Conservation (phyloP, 108 stramenopile genomes). For the Skeletonema costatum region DNA sequence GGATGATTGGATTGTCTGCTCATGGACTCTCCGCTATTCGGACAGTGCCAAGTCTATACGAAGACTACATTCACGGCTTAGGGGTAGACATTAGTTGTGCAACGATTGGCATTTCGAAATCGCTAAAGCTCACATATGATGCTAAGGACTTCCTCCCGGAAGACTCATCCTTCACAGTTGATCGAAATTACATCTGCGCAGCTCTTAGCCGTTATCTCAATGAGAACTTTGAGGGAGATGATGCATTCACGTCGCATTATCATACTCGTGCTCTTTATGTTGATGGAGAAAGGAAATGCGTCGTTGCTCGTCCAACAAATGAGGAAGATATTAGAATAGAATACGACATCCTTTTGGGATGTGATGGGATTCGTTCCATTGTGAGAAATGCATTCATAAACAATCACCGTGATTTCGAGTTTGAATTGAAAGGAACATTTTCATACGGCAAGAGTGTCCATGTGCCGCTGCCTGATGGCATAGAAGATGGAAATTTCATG, state of each 20-base stretch:
- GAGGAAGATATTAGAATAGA: slow-evolving; percentile 25
- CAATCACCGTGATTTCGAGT: slow-evolving; percentile 37
- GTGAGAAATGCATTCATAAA: slow-evolving; percentile 46
- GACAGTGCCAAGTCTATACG: slow-evolving; percentile 33
- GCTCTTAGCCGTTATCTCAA: slow-evolving; percentile 44
- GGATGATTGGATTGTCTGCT: slow-evolving; percentile 53
- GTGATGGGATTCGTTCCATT: slow-evolving; percentile 45
- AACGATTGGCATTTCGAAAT: slow-evolving; percentile 4
- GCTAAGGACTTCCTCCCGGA: slow-evolving; percentile 2
- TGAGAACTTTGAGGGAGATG: slow-evolving; percentile 23
- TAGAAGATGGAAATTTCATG: slow-evolving; percentile 17
- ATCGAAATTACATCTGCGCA: slow-evolving; percentile 48
- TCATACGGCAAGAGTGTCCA: slow-evolving; percentile 38
- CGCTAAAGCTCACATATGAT: slow-evolving; percentile 12
- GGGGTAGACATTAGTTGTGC: slow-evolving; percentile 15
- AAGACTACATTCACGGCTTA: slow-evolving; percentile 38
- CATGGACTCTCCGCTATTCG: slow-evolving; percentile 44
- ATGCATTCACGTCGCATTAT: slow-evolving; percentile 10
- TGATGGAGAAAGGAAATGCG: slow-evolving; percentile 35
- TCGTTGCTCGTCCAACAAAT: slow-evolving; percentile 22
- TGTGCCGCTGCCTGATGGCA: slow-evolving; percentile 3
- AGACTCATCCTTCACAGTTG: slow-evolving; percentile 38
- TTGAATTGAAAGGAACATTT: slow-evolving; percentile 39
- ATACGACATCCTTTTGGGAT: slow-evolving; percentile 49
- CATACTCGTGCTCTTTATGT: slow-evolving; percentile 28